phyloP scores from a whole-genome alignment of 768 basidiomycete genomes.

The Cyclocybe cylindracea region DNA sequence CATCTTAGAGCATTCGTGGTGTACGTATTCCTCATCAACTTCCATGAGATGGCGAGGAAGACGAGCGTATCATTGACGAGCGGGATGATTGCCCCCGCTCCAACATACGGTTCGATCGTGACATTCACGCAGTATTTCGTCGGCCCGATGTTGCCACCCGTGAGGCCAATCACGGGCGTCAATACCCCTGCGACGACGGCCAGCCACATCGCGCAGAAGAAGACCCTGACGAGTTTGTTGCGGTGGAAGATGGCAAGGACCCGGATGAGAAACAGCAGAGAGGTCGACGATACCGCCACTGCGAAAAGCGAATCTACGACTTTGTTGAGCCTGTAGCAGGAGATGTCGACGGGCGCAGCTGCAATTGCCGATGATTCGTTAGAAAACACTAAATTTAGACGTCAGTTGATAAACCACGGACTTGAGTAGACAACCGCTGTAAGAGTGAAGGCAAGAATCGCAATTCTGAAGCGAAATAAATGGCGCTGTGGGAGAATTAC shows the following conservation, averaged over 20 bases:
- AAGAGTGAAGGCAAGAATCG: too few relatives aligned
- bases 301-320: constrained; percentile 11
- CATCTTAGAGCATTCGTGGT: too few relatives aligned
- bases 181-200: constrained; percentile 18
- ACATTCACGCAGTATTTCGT: constrained; percentile 19
- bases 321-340: neutral
- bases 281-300: constrained; percentile 10
- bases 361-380: too few relatives aligned
- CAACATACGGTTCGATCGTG: constrained; percentile 7
- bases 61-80: constrained; percentile 26
- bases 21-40: constrained; percentile 17
- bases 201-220: constrained; percentile 27
- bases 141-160: constrained; percentile 9
- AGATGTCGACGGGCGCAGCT: constrained; percentile 9
- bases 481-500: too few relatives aligned
- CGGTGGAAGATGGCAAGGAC: constrained; percentile 19
- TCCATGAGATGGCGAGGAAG: constrained; percentile 29
- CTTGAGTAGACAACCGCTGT: too few relatives aligned
- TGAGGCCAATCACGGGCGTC: constrained; percentile 16
- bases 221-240: constrained; percentile 11
- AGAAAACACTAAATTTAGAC: too few relatives aligned
- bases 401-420: too few relatives aligned
- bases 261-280: constrained; percentile 24
- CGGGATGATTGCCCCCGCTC: constrained; percentile 10
- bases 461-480: too few relatives aligned